phyloP scores from a whole-genome alignment of 345 rosid species.

The Murraya koenigii region DNA sequence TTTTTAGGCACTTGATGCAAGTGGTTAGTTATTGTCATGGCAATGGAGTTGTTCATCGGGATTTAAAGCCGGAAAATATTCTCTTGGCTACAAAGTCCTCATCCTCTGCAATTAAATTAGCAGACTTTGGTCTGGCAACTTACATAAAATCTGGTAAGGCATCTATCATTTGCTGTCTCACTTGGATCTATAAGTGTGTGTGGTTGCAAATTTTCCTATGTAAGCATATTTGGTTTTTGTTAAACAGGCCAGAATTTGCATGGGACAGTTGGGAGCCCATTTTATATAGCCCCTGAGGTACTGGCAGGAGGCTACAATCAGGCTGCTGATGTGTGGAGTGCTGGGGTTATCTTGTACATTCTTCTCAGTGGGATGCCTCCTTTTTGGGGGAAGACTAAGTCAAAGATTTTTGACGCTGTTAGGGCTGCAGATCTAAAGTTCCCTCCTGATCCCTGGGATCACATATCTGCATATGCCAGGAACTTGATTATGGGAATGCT shows the following conservation, averaged over 20 bases:
- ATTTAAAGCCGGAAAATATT: conserved; percentile 67
- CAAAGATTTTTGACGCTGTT: conserved; percentile 80
- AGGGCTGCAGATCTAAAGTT: conserved; percentile 73
- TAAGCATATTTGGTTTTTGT: conserved; percentile 14
- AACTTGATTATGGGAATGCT: conserved; percentile 74
- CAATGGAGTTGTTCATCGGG: conserved; percentile 70
- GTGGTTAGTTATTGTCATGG: conserved; percentile 69
- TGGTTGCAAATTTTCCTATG: background rate
- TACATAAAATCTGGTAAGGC: conserved; percentile 54
- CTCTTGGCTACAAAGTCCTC: conserved; percentile 59
- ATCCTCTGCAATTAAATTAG: conserved; percentile 62
- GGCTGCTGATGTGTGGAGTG: conserved; percentile 83
- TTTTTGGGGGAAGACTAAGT: conserved; percentile 78
- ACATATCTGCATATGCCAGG: conserved; percentile 56
- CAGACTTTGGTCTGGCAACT: conserved; percentile 78
- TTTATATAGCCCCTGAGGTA: conserved; percentile 78
- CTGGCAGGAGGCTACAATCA: conserved; percentile 63
- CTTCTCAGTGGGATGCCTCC: conserved; percentile 75
- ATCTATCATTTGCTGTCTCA: background rate
- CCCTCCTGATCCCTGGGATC: conserved; percentile 66
- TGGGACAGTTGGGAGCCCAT: conserved; percentile 73
- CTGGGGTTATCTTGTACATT: conserved; percentile 68
- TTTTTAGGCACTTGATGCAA: conserved; percentile 63
- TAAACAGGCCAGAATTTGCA: conserved; percentile 53
- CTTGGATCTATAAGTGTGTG: background rate